Evolutionary conservation across 1,284 basidiomycete species (phyloP).

Genomic region (Apiotrichum siamense): DNA sequence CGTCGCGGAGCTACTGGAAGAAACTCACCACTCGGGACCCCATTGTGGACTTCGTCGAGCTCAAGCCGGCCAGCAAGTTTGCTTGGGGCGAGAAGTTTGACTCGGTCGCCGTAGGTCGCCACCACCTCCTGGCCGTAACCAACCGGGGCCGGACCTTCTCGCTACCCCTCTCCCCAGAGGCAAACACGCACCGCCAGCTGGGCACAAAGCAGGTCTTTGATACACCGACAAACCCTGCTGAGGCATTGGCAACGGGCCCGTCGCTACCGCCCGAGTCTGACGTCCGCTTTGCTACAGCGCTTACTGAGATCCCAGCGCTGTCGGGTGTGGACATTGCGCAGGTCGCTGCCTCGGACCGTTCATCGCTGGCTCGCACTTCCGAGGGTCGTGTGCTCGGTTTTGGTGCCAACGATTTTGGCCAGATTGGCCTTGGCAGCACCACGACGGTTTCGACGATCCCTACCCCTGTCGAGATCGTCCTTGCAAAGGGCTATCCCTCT

Average conservation of each 20-base stretch:
- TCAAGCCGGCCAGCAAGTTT: constrained; percentile 51
- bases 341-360: constrained; percentile 66
- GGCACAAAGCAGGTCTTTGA: constrained; percentile 61
- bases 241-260: constrained; percentile 28
- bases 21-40: constrained; percentile 37
- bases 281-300: constrained; percentile 63
- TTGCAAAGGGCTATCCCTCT: constrained; percentile 53
- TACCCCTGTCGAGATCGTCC: constrained; percentile 76
- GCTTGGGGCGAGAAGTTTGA: constrained; percentile 59
- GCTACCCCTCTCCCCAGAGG: constrained; percentile 66
- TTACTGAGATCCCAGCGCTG: constrained; percentile 77
- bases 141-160: constrained; percentile 73
- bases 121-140: constrained; percentile 81
- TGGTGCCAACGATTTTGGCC: constrained; percentile 80
- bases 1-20: constrained; percentile 29
- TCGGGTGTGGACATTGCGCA: constrained; percentile 60
- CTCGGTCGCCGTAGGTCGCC: constrained; percentile 65
- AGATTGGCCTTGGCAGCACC: constrained; percentile 71
- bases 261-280: constrained; percentile 42
- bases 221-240: constrained; percentile 34
- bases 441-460: constrained; percentile 66
- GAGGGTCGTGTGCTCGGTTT: constrained; percentile 77
- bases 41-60: constrained; percentile 46
- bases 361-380: constrained; percentile 64
- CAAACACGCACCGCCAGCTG: constrained; percentile 82